Conservation (phyloP, 495 filamentous ascomycete genomes). For the Aspergillus saccharolyticus region DNA sequence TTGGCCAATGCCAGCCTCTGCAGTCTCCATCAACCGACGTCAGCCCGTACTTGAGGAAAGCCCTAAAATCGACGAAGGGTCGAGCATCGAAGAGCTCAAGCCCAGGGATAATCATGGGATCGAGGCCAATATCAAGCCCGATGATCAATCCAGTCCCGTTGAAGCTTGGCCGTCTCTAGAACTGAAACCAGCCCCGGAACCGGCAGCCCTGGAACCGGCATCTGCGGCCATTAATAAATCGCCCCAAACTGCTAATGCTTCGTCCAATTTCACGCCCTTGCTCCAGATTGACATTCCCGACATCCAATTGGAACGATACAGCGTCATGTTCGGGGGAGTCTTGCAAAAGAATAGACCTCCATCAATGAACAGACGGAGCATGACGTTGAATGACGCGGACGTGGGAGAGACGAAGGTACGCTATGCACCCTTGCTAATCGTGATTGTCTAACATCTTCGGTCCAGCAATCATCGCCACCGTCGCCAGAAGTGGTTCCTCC, state of each 20-base stretch:
- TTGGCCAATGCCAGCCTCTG: conserved; percentile 15
- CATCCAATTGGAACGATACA: conserved; percentile 81
- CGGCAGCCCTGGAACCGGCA: conserved; percentile 4
- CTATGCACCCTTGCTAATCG: background rate
- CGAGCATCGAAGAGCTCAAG: background rate
- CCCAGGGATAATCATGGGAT: background rate
- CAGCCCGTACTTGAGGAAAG: background rate
- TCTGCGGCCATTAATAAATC: background rate
- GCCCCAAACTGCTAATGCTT: conserved; percentile 12
- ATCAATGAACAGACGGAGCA: conserved; percentile 63
- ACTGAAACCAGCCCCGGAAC: conserved; percentile 8
- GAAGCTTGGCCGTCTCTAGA: conserved; percentile 34
- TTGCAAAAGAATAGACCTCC: conserved; percentile 47
- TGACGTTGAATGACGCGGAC: conserved; percentile 57
- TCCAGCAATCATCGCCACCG: background rate
- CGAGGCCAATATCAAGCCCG: conserved; percentile 2
- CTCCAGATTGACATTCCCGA: conserved; percentile 78
- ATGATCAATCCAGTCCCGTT: conserved; percentile 8
- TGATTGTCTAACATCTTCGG: conserved; percentile 1
- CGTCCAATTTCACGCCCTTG: conserved; percentile 21
- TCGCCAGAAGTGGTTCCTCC: conserved; percentile 20
- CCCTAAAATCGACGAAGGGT: background rate
- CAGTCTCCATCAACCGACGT: conserved; percentile 18
- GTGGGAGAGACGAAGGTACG: conserved; percentile 41
- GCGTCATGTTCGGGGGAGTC: conserved; percentile 86